Evolutionary conservation across 2,329 filamentous ascomycete species (phyloP), one percentile per base, ranked within the genome.

Genomic region (Huntiella bhutanensis): DNA sequence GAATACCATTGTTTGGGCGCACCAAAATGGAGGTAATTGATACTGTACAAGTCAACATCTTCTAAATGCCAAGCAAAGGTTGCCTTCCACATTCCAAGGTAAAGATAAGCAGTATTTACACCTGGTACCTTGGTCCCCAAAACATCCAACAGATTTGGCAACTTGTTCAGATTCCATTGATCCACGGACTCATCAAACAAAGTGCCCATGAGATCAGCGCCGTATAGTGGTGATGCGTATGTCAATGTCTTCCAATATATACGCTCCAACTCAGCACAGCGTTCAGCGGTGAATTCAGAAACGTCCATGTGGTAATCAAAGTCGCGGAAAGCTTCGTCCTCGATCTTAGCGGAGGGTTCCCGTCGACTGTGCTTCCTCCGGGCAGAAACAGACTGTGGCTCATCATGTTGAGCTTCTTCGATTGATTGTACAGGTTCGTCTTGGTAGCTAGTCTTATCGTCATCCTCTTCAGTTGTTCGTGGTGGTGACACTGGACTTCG

Each of bases 1-100:
- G 87, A 95, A 64, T 98, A 98, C 91, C 91, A 98, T 60, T 98
- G 91, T 63, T 98, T 98, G 0, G 91, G 91, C 1, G 91, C 91
- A 46, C 91, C 91, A 60, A 98, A 98, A 58, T 98, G 91, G 50
- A 98, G 86, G 60, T 95, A 98, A 65, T 98, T 98, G 70, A 98
- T 98, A 60, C 87, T 96, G 75, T 98, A 98, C 4, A 98, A 73
- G 64, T 98, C 91, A 37, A 98, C 88, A 59, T 98, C 91, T 60
- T 98, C 91, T 45, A 98, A 66, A 71, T 98, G 91, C 91, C 91
- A 98, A 6, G 91, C 91, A 60, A 98, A 98, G 0, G 91, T 96
- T 10, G 91, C 88, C 62, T 96, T 96, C 91, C 91, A 98, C 91
- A 98, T 98, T 38, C 91, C 91, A 50, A 98, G 70, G 58, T 98